These are phyloP conservation scores for Chalciporus piperatus DNA, from an alignment of 768 basidiomycete species.

Conservation along the genomic window DNA sequence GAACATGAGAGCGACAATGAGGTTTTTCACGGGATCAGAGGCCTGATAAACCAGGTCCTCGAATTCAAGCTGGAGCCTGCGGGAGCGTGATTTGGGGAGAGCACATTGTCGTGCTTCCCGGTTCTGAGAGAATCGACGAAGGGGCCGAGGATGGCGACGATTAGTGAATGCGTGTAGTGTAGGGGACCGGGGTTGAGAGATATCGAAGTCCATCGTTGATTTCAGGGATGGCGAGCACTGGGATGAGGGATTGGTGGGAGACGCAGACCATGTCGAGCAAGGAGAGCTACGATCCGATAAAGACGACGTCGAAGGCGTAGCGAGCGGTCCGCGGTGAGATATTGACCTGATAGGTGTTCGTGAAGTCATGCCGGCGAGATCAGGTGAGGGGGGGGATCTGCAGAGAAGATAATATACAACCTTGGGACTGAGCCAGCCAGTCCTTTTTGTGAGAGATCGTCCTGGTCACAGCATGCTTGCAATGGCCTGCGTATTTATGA, in stretches of 20 bases:
- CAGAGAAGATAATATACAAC: conserved; percentile 16
- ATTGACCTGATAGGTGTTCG: conserved; percentile 24
- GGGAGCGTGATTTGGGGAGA: background rate
- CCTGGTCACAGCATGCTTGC: conserved; percentile 4
- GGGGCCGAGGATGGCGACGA: background rate
- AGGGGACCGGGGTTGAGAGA: conserved; percentile 11
- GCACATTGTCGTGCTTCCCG: background rate
- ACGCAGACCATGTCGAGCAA: conserved; percentile 14
- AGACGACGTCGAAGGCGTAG: conserved; percentile 18
- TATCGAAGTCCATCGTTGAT: conserved; percentile 10
- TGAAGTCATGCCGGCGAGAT: conserved; percentile 24
- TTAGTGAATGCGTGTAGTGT: background rate
- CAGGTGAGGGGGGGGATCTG: conserved; percentile 17
- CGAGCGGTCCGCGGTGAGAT: conserved; percentile 27
- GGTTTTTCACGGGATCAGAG: conserved; percentile 12
- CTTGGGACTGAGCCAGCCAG: conserved; percentile 31
- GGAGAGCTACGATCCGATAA: conserved; percentile 19
- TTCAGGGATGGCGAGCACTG: background rate
- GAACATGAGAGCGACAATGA: conserved; percentile 14
- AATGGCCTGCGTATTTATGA: conserved; percentile 23
- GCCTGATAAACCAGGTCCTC: conserved; percentile 2
- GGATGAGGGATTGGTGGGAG: conserved; percentile 10
- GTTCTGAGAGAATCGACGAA: background rate
- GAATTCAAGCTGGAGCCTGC: background rate
- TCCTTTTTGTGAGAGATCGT: conserved; percentile 17